A percentile compares a stretch with the other conserved stretches of the same genome.
Conservation (phyloP, 352 stramenopile genomes). For the Phytophthora sp. region DNA sequence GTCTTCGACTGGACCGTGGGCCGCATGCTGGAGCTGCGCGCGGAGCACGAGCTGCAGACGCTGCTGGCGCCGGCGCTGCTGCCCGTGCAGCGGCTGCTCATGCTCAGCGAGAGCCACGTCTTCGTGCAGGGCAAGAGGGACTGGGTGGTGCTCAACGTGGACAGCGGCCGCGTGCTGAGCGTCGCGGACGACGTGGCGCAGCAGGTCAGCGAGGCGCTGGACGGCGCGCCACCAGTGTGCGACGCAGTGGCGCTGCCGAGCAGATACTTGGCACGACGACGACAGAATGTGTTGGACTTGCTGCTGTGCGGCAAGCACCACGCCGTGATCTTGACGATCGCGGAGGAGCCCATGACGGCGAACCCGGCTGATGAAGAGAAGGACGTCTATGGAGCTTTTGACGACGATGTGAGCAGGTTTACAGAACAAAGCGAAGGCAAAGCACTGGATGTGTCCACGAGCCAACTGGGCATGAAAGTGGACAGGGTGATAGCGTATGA, state of each 20-base stretch:
- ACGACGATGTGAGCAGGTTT: constrained; percentile 3
- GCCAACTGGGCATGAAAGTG: constrained; percentile 49
- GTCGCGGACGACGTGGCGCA: constrained; percentile 25
- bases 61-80: constrained; percentile 30
- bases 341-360: constrained; percentile 6
- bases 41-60: constrained; percentile 61
- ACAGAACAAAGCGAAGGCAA: constrained; percentile 20
- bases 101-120: constrained; percentile 72
- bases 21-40: constrained; percentile 51
- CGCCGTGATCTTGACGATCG: constrained; percentile 56
- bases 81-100: constrained; percentile 58
- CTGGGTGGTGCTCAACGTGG: constrained; percentile 68
- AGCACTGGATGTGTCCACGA: constrained; percentile 45
- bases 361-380: constrained; percentile 18
- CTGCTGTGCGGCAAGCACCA: constrained; percentile 67
- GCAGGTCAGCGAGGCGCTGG: constrained; percentile 30
- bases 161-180: constrained; percentile 57
- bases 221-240: constrained; percentile 30
- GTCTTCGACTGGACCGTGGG: constrained; percentile 81
- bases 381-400: constrained; percentile 32
- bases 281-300: constrained; percentile 48
- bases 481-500: constrained; percentile 60
- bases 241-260: constrained; percentile 50
- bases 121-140: constrained; percentile 70
- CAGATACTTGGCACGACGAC: constrained; percentile 27